Conservation (phyloP, 768 basidiomycete genomes). For the Boletus speciosus region DNA sequence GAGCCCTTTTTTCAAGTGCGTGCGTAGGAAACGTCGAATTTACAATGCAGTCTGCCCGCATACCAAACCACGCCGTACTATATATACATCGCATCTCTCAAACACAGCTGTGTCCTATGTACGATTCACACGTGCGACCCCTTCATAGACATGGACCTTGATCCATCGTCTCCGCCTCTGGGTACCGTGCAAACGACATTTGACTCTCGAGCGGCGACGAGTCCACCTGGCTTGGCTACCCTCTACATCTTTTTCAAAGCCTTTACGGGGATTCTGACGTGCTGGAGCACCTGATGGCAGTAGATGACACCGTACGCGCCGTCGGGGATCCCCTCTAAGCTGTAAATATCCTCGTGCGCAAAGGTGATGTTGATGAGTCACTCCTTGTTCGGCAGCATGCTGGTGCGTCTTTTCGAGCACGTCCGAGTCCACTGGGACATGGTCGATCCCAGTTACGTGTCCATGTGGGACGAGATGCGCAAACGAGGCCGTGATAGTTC, state of each 20-base stretch:
- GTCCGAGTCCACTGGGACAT: constrained; percentile 16
- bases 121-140: constrained; percentile 30
- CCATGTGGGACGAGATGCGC: constrained; percentile 40
- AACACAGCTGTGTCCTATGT: constrained; percentile 34
- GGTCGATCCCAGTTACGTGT: constrained; percentile 43
- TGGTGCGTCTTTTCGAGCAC: constrained; percentile 36
- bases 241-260: constrained; percentile 47
- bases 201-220: constrained; percentile 44
- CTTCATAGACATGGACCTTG: constrained; percentile 11
- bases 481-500: constrained; percentile 46
- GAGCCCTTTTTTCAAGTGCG: constrained; percentile 28
- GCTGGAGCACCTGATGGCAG: constrained; percentile 49
- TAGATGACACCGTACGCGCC: constrained; percentile 46
- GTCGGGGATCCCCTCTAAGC: constrained; percentile 36
- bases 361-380: constrained; percentile 38
- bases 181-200: constrained; percentile 38
- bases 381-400: constrained; percentile 24
- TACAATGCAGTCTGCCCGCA: constrained; percentile 39
- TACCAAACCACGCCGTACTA: constrained; percentile 30
- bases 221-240: constrained; percentile 43
- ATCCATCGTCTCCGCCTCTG: constrained; percentile 32
- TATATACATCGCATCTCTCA: constrained; percentile 20
- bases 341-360: constrained; percentile 35
- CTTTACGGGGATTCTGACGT: constrained; percentile 39
- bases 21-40: constrained; percentile 32